A percentile compares a stretch with the other conserved stretches of the same genome.
Conservation (phyloP, 345 rosid species). For the Lagerstroemia speciosa region DNA sequence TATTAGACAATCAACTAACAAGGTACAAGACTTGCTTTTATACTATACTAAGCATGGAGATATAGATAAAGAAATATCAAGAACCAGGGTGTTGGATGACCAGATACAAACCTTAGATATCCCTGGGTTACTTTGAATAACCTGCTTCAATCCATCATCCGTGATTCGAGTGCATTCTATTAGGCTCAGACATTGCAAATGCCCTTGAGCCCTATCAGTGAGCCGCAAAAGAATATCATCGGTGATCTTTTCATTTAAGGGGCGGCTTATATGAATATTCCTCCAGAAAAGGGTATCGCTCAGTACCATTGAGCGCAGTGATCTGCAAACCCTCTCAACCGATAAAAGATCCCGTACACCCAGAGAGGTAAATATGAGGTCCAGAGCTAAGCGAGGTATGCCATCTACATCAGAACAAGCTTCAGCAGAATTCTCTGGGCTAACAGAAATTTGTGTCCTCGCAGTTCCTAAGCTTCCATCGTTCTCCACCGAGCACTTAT, state of each 20-base stretch:
- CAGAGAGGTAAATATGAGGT: conserved; percentile 51
- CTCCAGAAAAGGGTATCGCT: conserved; percentile 72
- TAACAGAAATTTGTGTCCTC: background rate
- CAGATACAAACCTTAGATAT: conserved; percentile 46
- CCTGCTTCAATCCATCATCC: conserved; percentile 50
- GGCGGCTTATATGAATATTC: conserved; percentile 62
- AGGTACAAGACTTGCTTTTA: background rate
- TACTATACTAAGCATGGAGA: background rate
- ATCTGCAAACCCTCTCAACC: conserved; percentile 59
- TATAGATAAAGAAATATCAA: background rate
- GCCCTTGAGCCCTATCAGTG: conserved; percentile 64
- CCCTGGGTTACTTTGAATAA: conserved; percentile 53
- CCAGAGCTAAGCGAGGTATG: conserved; percentile 47
- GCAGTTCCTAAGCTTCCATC: conserved; percentile 15
- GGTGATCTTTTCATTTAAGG: conserved; percentile 77
- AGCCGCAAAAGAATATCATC: conserved; percentile 67
- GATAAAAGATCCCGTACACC: conserved; percentile 66
- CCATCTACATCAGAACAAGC: conserved; percentile 10
- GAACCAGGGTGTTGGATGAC: background rate
- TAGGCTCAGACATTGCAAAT: conserved; percentile 65
- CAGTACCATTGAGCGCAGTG: conserved; percentile 36
- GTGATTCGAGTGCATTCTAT: conserved; percentile 69
- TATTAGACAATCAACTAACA: background rate
- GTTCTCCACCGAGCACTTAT: background rate
- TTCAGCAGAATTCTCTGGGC: background rate